These are phyloP conservation scores for Nymphaea colorata DNA, from an alignment of 164 flowering plant species.

Conservation along the genomic window DNA sequence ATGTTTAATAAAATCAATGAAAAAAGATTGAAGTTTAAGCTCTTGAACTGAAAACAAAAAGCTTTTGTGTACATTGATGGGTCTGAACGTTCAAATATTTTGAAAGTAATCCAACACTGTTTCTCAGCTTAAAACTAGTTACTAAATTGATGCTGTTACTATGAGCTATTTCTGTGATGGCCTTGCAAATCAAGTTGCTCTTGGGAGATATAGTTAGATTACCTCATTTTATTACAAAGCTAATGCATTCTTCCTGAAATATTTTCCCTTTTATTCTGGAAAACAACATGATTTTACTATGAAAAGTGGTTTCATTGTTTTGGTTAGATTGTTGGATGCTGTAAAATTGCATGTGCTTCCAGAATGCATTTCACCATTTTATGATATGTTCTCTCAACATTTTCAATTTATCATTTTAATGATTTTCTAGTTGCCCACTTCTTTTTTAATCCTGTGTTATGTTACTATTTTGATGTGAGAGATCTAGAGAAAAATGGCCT, in stretches of 20 bases:
- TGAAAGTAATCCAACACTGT: neutral
- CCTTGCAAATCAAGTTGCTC: neutral
- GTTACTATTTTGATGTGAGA: too few relatives aligned
- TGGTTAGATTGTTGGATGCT: neutral
- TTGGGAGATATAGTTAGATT: neutral
- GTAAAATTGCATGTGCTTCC: too few relatives aligned
- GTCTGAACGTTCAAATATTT: neutral
- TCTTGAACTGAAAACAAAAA: neutral
- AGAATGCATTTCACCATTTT: too few relatives aligned
- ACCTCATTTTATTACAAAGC: neutral
- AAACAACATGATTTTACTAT: neutral
- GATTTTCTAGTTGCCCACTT: too few relatives aligned
- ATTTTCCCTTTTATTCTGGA: neutral
- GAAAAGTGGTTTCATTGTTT: neutral
- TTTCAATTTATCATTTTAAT: too few relatives aligned
- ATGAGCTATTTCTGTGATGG: neutral
- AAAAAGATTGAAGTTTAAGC: neutral
- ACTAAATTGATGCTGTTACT: neutral
- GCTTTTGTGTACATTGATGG: neutral
- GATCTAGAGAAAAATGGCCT: too few relatives aligned
- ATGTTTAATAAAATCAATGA: neutral
- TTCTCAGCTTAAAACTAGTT: neutral
- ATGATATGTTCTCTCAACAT: too few relatives aligned
- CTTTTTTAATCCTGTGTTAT: too few relatives aligned
- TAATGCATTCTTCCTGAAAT: neutral